A percentile compares a stretch with the other conserved stretches of the same genome.
These are phyloP conservation scores for Leptographium flavum DNA, from an alignment of 2,329 filamentous ascomycete genomes.

Conservation along the genomic window DNA sequence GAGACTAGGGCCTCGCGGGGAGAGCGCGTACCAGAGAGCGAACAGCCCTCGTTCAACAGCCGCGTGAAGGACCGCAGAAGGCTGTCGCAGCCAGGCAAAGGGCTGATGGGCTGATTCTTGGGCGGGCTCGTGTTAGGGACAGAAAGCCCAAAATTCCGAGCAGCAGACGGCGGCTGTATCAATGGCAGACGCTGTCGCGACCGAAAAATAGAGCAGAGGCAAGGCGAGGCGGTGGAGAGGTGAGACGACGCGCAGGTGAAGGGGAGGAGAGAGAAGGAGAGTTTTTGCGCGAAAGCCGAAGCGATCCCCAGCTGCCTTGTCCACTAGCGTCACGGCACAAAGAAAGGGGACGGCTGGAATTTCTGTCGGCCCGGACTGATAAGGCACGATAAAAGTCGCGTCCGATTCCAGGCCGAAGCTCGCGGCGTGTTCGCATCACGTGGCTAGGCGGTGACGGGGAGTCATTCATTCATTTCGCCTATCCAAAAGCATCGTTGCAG, in stretches of 20 bases:
- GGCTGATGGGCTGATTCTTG: not conserved
- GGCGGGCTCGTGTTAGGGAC: not conserved
- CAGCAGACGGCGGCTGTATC: not conserved
- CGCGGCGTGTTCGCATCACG: not conserved
- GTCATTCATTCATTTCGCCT: too few species aligned
- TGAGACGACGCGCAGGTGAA: not conserved
- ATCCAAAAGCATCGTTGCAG: too few species aligned
- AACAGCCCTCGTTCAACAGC: not conserved
- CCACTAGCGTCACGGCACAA: constrained; percentile 10
- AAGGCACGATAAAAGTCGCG: constrained; percentile 8
- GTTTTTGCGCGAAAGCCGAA: constrained; percentile 9
- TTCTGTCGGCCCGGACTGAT: constrained; percentile 11
- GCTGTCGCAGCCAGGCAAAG: not conserved
- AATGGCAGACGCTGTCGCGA: not conserved
- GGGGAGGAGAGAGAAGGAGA: constrained; percentile 3
- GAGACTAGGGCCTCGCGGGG: not conserved
- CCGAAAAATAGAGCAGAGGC: not conserved
- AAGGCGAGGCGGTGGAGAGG: not conserved
- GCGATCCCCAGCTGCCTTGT: constrained; percentile 4
- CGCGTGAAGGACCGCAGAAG: not conserved
- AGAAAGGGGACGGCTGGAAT: constrained; percentile 12
- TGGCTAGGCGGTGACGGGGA: too few species aligned
- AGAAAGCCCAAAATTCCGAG: not conserved
- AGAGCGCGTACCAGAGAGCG: not conserved
- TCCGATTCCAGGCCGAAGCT: not conserved